phyloP scores from a whole-genome alignment of 208 protist genomes.

The Acanthamoeba castellanii region DNA sequence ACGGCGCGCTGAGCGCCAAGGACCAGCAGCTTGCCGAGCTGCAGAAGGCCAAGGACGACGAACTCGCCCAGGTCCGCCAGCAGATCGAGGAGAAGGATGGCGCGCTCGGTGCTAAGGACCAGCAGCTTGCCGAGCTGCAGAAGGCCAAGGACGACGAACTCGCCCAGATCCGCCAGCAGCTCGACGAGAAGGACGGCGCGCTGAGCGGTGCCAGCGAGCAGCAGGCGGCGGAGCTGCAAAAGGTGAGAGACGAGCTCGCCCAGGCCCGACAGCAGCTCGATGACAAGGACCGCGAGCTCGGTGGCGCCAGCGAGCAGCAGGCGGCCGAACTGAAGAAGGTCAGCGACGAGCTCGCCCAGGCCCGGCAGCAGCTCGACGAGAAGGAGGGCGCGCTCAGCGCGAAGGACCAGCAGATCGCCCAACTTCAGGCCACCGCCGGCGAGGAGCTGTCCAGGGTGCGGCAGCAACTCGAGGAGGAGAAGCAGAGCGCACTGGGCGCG shows the following conservation, averaged over 20 bases:
- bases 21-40: neutral
- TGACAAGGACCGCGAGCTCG: neutral
- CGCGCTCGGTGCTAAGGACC: neutral
- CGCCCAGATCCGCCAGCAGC: too few species aligned
- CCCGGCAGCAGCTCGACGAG: neutral
- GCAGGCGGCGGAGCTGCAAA: neutral
- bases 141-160: too few species aligned
- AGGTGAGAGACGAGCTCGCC: neutral
- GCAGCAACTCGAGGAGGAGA: neutral
- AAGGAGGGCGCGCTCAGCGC: neutral
- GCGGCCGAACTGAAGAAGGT: neutral
- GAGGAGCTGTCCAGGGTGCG: neutral
- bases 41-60: neutral
- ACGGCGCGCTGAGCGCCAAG: neutral
- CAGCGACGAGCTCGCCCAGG: neutral
- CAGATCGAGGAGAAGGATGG: neutral
- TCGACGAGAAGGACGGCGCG: too few species aligned
- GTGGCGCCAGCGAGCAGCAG: neutral
- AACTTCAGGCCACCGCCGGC: neutral
- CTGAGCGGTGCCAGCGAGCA: neutral
- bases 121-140: neutral
- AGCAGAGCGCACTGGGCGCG: neutral
- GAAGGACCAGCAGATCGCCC: neutral
- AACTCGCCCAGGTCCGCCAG: neutral
- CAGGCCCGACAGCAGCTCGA: neutral